Evolutionary conservation across 176 grass and related monocot species (phyloP).

Genomic region (Rhynchospora tenuis): DNA sequence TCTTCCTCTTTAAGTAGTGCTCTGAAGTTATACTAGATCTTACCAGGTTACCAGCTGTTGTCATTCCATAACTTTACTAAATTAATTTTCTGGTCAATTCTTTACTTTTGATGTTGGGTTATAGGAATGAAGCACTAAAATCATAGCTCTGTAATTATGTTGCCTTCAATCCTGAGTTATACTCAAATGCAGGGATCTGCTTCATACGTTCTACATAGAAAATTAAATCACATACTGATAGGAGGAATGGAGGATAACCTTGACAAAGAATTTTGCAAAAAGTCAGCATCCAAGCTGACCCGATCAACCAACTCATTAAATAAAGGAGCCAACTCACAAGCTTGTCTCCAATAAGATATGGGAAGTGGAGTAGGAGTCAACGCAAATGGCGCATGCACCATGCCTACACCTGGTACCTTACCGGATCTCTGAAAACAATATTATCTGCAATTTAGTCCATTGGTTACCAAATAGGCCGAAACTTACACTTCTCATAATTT

Average conservation of each 20-base stretch:
- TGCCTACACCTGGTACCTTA: constrained; percentile 66
- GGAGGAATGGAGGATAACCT: constrained; percentile 34
- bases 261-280: constrained; percentile 77
- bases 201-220: neutral
- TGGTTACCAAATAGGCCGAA: neutral
- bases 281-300: constrained; percentile 78
- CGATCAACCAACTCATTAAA: constrained; percentile 93
- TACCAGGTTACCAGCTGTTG: neutral
- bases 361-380: constrained; percentile 54
- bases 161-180: neutral
- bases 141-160: neutral
- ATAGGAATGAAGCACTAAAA: neutral
- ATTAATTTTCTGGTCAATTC: neutral
- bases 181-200: neutral
- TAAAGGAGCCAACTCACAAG: constrained; percentile 68
- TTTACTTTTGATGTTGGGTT: neutral
- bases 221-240: neutral
- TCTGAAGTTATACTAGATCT: neutral
- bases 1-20: neutral
- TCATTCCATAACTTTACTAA: neutral
- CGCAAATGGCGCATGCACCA: constrained; percentile 80
- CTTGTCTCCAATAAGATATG: constrained; percentile 52
- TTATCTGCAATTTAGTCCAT: constrained; percentile 9
- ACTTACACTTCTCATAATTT: neutral
- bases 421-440: constrained; percentile 60